Evolutionary conservation across 768 basidiomycete species (phyloP), one percentile per base, ranked within the genome.

Genomic region (Boletus subparvulus): DNA sequence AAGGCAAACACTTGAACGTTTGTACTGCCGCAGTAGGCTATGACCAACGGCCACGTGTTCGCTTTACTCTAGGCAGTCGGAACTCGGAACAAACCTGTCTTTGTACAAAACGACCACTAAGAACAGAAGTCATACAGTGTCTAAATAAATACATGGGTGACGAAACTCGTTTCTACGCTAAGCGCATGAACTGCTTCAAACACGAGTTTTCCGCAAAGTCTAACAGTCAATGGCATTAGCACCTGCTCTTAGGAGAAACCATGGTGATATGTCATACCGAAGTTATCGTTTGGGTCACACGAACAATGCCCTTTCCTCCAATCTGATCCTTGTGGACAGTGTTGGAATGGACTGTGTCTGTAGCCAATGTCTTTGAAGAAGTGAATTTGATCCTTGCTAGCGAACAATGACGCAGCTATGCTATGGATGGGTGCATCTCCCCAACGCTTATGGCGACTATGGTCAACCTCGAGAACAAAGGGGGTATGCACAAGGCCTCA

Each of bases 331-430:
- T 86, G 83, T 0, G 88, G 88, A 70, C 95, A 94, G 71, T 94
- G 93, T 71, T 94, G 91, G 83, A 98, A 98, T 12, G 94, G 93
- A 63, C 92, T 87, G 65, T 98, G 94, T 35, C 86, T 81, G 69
- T 97, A 98, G 4, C 87, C 95, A 49, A 98, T 92, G 66, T 98
- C 94, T 61, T 88, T 83, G 79, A 98, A 98, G 77, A 92, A 98
- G 71, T 97, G 92, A 42, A 98, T 86, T 72, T 93, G 90, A 17
- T 92, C 88, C 69, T 91, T 94, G 69, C 80, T 81, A 0, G 92
- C 88, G 61, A 98, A 91, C 10, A 98, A 77, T 0, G 95, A 88
- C 1, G 89, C 94, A 36, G 90, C 96, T 55, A 98, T 94, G 52
- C 87, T 90, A 67, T 94, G 92, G 9, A 94, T 84, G 11, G 85